Evolutionary conservation across 257 asterid species (phyloP), one percentile per base, ranked within the genome.

Genomic region (Cruciata laevipes): DNA sequence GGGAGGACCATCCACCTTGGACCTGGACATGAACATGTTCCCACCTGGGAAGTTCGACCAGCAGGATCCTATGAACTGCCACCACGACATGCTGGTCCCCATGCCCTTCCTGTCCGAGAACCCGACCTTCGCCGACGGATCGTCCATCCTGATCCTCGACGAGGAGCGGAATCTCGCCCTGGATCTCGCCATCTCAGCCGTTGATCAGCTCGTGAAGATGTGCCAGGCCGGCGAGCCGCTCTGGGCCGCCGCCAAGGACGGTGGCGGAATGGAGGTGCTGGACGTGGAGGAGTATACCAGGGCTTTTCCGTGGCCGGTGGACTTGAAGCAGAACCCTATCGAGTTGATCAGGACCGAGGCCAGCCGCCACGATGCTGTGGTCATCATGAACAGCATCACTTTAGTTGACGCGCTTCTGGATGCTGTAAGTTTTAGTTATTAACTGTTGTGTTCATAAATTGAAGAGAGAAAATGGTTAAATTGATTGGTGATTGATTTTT

Each of bases 321-420:
- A 71, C 30, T 59, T 75, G 25, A 79, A 82, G 67, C 86, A 83
- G 63, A 61, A 74, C 21, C 35, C 75, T 5, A 49, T n/a, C 55
- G 80, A 83, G 11, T 57, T n/a, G n/a, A n/a, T 79, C 61, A 80
- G 87, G 79, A 80, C 76, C 0, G 99, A 93, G 73, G 97, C 96
- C 0, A 84, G 88, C 0, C 83, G 95, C 40, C 86, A 83, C 61
- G 84, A 81, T 10, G 85, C 90, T 0, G 95, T 93, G 7, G 95
- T 93, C 6, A 93, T 93, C 8, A 93, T 90, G 96, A 93, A 93
- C 65, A 85, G 96, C 81, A 87, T 88, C 35, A 93, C 96, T 30
- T 85, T 93, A 2, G 97, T 93, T 53, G 96, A 93, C 70, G 97
- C 95, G 0, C 85, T 93, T 73, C 78, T 90, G 44, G 95, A 93